A percentile compares a stretch with the other conserved stretches of the same genome.
These are phyloP conservation scores for Ganoderma lucidum DNA, from an alignment of 1,284 basidiomycete genomes.

Conservation along the genomic window DNA sequence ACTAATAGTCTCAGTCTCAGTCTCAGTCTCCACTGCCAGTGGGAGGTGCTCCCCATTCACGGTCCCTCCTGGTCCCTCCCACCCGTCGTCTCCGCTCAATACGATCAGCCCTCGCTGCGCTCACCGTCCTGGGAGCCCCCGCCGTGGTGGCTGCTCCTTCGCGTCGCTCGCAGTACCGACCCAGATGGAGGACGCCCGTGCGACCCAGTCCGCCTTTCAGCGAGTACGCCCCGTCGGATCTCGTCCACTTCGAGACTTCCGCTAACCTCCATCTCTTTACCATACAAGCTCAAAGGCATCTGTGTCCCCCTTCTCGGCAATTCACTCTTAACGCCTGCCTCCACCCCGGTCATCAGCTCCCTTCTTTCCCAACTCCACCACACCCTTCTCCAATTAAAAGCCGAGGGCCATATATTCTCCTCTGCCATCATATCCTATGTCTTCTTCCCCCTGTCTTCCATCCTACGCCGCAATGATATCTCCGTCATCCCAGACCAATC, in stretches of 20 bases:
- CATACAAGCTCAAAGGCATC: slow-evolving; percentile 72
- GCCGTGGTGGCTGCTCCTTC: neutral
- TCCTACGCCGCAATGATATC: slow-evolving; percentile 78
- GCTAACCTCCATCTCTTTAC: slow-evolving; percentile 9
- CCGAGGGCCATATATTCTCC: slow-evolving; percentile 52
- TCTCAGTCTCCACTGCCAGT: too few relatives aligned
- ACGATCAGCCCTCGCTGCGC: neutral
- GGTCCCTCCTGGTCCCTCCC: neutral
- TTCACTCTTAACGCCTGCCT: slow-evolving; percentile 63
- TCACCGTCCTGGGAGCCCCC: slow-evolving; percentile 5
- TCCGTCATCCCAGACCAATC: slow-evolving; percentile 79
- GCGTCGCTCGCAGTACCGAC: neutral
- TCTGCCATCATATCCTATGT: slow-evolving; percentile 81
- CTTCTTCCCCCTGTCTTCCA: slow-evolving; percentile 86
- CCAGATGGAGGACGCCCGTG: slow-evolving; percentile 16
- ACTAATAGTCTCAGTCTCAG: too few relatives aligned
- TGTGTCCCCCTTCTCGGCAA: slow-evolving; percentile 83
- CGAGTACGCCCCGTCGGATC: slow-evolving; percentile 38
- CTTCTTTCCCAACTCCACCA: slow-evolving; percentile 63
- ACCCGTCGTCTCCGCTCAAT: neutral
- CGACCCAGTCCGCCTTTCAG: slow-evolving; percentile 43
- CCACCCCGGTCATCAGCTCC: slow-evolving; percentile 55
- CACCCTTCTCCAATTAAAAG: slow-evolving; percentile 54
- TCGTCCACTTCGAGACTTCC: neutral
- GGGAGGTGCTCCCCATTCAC: too few relatives aligned